Conservation (phyloP, 2,329 filamentous ascomycete genomes). For the Blastomyces percursus region DNA sequence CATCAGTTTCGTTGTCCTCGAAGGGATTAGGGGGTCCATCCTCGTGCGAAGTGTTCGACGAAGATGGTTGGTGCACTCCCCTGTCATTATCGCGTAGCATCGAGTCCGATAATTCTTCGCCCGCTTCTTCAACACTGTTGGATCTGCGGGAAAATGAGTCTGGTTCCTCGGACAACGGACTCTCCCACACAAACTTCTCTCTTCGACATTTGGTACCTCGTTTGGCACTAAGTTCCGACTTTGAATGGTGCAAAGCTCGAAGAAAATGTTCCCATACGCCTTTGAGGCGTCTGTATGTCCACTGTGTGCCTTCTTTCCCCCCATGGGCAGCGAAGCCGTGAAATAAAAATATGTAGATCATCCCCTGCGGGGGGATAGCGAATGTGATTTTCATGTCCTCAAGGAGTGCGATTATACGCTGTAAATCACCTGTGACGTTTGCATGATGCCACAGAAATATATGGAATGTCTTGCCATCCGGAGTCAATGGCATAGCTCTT, state of each 20-base stretch:
- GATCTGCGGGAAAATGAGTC: background rate
- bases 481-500: conserved; percentile 53
- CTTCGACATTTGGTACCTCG: conserved; percentile 9
- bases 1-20: conserved; percentile 15
- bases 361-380: conserved; percentile 57
- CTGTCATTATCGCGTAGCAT: background rate
- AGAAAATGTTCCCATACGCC: conserved; percentile 57
- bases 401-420: conserved; percentile 58
- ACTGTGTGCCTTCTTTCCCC: conserved; percentile 52
- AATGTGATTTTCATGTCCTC: conserved; percentile 65
- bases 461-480: conserved; percentile 68
- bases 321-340: conserved; percentile 71
- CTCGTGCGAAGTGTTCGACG: background rate
- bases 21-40: conserved; percentile 2
- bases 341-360: conserved; percentile 70
- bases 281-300: conserved; percentile 60
- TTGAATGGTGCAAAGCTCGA: conserved; percentile 29
- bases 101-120: background rate
- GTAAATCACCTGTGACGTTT: conserved; percentile 56
- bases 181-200: conserved; percentile 13
- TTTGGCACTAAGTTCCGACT: conserved; percentile 17
- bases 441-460: conserved; percentile 69
- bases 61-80: background rate
- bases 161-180: background rate
- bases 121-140: background rate